These are phyloP conservation scores for Niveomyces coronatus DNA, from an alignment of 2,329 filamentous ascomycete genomes.

Conservation along the genomic window DNA sequence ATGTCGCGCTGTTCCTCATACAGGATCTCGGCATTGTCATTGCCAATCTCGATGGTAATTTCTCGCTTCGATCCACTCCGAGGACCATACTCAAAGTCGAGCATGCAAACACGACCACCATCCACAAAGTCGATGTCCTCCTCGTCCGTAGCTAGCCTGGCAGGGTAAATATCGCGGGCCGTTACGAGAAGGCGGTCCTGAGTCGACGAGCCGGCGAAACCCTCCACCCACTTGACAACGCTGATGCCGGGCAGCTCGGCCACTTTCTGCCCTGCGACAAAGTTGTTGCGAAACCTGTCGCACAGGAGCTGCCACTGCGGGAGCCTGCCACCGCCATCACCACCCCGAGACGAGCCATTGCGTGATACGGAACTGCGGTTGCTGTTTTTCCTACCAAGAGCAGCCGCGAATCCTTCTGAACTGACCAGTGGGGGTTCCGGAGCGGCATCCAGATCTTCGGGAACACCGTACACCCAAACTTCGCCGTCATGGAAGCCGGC, in stretches of 20 bases:
- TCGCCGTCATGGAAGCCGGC: conserved; percentile 63
- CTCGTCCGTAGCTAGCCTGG: conserved; percentile 51
- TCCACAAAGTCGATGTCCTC: conserved; percentile 69
- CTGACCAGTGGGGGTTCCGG: conserved; percentile 29
- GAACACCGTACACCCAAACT: conserved; percentile 71
- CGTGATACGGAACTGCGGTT: conserved; percentile 19
- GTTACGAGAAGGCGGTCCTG: conserved; percentile 57
- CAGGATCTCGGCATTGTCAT: conserved; percentile 56
- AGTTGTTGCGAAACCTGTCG: conserved; percentile 58
- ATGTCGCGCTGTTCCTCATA: conserved; percentile 66
- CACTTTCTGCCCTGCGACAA: conserved; percentile 57
- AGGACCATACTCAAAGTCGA: conserved; percentile 61
- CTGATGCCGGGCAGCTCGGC: conserved; percentile 55
- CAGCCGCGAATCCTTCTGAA: conserved; percentile 13
- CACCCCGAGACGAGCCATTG: conserved; percentile 21
- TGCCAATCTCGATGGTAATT: conserved; percentile 64
- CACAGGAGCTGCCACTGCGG: conserved; percentile 61
- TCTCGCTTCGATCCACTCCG: conserved; percentile 45
- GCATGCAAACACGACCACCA: conserved; percentile 59
- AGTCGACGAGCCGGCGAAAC: conserved; percentile 35
- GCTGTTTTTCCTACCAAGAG: conserved; percentile 22
- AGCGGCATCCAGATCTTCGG: conserved; percentile 57
- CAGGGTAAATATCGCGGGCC: conserved; percentile 56
- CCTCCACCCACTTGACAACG: conserved; percentile 61
- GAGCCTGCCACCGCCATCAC: conserved; percentile 28